A percentile compares a stretch with the other conserved stretches of the same genome.
phyloP scores from a whole-genome alignment of 2,329 filamentous ascomycete species.

The Aspergillus carbonarius region DNA sequence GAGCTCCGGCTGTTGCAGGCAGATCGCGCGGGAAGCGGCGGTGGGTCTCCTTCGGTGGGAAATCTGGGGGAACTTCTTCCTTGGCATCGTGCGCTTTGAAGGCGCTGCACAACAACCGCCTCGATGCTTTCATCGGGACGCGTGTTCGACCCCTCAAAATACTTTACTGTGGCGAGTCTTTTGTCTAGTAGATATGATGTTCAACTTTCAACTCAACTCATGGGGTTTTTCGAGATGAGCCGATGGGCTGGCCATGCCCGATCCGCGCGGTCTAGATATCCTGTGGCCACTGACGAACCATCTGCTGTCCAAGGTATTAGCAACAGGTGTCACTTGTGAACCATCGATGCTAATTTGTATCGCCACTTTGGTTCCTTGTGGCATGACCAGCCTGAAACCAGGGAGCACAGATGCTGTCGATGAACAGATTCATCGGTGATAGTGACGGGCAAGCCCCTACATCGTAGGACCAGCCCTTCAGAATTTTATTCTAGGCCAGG shows the following conservation, averaged over 20 bases:
- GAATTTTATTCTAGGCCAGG: background rate
- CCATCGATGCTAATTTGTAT: background rate
- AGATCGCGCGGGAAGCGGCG: background rate
- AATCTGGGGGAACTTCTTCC: slow-evolving; percentile 1
- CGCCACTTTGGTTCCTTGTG: background rate
- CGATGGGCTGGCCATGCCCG: too few relatives aligned
- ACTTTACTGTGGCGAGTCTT: too few relatives aligned
- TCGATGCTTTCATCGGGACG: background rate
- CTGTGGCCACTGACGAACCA: background rate
- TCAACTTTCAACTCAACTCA: too few relatives aligned
- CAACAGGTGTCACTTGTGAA: background rate
- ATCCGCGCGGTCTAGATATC: background rate
- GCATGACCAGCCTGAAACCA: background rate
- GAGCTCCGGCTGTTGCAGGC: background rate
- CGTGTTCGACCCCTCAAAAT: too few relatives aligned
- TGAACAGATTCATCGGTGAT: background rate
- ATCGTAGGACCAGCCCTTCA: background rate
- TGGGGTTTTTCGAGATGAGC: too few relatives aligned
- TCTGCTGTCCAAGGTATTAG: background rate
- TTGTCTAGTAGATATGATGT: too few relatives aligned
- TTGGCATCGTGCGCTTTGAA: background rate
- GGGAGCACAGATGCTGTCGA: background rate
- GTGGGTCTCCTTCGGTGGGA: background rate
- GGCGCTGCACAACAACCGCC: background rate
- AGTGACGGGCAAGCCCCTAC: background rate